Evolutionary conservation across 257 asterid species (phyloP).

Genomic region (Mentha longifolia): DNA sequence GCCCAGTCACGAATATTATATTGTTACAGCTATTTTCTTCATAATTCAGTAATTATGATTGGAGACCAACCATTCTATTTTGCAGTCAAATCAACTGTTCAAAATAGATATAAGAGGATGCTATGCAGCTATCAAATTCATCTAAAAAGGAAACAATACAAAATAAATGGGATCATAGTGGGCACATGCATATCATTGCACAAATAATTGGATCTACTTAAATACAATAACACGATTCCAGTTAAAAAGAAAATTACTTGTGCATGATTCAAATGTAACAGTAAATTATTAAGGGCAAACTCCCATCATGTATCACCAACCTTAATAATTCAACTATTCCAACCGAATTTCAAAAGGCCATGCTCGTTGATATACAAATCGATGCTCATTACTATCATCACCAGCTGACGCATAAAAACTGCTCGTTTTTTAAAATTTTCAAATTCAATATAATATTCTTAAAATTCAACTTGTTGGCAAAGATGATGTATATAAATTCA

Average conservation of each 20-base stretch:
- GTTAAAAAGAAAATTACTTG: not conserved
- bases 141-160: no score
- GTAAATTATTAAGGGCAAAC: not conserved
- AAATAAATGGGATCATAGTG: not conserved
- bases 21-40: not conserved
- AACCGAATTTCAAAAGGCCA: not conserved
- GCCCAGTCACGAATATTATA: not conserved
- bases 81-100: not conserved
- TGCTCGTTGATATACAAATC: no score
- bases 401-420: no score
- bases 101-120: not conserved
- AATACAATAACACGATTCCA: not conserved
- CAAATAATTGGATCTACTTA: conserved; percentile 2
- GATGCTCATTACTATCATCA: no score
- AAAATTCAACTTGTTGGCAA: no score
- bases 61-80: not conserved
- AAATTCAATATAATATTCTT: no score
- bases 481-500: no score
- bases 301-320: conserved; percentile 1
- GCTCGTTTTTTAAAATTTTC: no score
- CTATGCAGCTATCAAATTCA: not conserved
- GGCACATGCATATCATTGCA: conserved; percentile 16
- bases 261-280: conserved; percentile 2
- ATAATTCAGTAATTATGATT: not conserved
- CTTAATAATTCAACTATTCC: conserved; percentile 11